Evolutionary conservation across 73 alveolate species (phyloP).

Genomic region (Paramecium sexaurelia): DNA sequence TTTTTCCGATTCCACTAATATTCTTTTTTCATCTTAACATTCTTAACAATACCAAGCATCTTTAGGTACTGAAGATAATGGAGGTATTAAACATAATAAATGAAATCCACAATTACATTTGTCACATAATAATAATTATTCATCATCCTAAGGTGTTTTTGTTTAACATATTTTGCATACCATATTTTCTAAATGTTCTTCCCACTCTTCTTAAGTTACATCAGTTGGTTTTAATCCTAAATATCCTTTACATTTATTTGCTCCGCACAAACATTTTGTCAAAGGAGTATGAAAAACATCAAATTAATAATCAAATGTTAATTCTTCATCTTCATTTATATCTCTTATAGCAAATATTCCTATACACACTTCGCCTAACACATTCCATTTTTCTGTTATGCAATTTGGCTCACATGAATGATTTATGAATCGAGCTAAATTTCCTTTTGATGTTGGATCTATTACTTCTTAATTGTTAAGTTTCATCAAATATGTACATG

Average conservation of each 20-base stretch:
- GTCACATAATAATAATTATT: slow-evolving; percentile 64
- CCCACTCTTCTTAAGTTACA: slow-evolving; percentile 70
- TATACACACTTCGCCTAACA: slow-evolving; percentile 95
- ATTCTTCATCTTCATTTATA: slow-evolving; percentile 94
- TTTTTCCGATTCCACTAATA: slow-evolving; percentile 14
- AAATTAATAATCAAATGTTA: slow-evolving; percentile 95
- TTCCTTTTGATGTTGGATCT: slow-evolving; percentile 97
- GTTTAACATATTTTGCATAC: slow-evolving; percentile 68
- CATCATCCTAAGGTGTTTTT: slow-evolving; percentile 69
- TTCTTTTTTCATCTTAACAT: slow-evolving; percentile 56
- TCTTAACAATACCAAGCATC: slow-evolving; percentile 72
- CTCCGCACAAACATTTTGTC: slow-evolving; percentile 96
- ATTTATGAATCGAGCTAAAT: slow-evolving; percentile 97
- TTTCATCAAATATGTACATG: slow-evolving; percentile 96
- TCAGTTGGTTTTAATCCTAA: slow-evolving; percentile 86
- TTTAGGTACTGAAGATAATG: slow-evolving; percentile 64
- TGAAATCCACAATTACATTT: slow-evolving; percentile 74
- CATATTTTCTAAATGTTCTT: slow-evolving; percentile 68
- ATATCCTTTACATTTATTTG: slow-evolving; percentile 94
- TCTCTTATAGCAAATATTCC: slow-evolving; percentile 97
- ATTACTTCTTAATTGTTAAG: slow-evolving; percentile 93
- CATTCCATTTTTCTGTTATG: slow-evolving; percentile 98
- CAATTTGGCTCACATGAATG: slow-evolving; percentile 99
- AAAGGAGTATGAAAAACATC: slow-evolving; percentile 95
- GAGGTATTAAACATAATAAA: slow-evolving; percentile 64